phyloP scores from a whole-genome alignment of 225 moss, liverwort and hornwort genomes.

The Thuidium tamariscinum region DNA sequence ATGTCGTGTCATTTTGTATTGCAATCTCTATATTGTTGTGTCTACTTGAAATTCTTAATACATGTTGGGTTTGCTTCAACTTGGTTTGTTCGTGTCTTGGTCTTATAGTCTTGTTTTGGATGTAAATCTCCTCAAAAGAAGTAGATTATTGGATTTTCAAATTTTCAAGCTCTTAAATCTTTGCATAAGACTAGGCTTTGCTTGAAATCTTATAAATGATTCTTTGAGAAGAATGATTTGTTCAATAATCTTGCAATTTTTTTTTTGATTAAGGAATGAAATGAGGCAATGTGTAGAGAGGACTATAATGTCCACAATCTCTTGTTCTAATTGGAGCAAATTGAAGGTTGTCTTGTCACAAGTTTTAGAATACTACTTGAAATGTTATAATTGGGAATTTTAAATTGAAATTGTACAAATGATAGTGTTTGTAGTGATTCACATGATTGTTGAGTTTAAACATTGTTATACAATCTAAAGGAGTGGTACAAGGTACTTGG shows the following conservation, averaged over 20 bases:
- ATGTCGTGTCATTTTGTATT: background rate
- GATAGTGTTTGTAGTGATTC: background rate
- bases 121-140: too few species aligned
- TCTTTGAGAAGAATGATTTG: background rate
- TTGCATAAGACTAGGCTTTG: rapidly evolving
- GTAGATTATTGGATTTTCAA: too few species aligned
- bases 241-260: background rate
- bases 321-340: background rate
- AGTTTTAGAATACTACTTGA: too few species aligned
- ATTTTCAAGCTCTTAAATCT: background rate
- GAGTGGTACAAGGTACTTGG: too few species aligned
- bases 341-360: background rate
- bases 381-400: too few species aligned
- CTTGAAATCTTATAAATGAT: rapidly evolving
- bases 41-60: background rate
- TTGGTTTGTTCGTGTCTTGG: background rate
- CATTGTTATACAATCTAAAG: background rate
- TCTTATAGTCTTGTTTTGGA: background rate
- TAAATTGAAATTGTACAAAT: too few species aligned
- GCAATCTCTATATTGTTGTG: rapidly evolving
- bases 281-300: background rate
- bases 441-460: background rate
- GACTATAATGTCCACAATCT: rapidly evolving
- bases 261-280: background rate
- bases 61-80: rapidly evolving